Evolutionary conservation across 768 basidiomycete genomes (phyloP).

Genomic region (Russula griseocarnosa): DNA sequence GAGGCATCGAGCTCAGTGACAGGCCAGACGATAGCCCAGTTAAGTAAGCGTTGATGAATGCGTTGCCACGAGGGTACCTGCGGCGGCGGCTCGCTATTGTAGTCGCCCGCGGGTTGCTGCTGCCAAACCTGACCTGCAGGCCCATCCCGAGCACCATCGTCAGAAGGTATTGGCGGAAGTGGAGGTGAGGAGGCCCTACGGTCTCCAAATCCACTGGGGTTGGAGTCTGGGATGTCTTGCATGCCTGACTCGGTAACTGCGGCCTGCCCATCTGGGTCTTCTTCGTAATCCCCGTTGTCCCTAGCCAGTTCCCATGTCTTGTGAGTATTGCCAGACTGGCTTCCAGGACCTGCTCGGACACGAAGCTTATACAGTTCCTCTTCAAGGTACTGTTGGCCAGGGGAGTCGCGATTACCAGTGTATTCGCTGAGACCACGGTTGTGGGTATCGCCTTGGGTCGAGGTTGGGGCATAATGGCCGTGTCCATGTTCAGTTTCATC

Average conservation of each 20-base stretch:
- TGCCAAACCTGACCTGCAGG: conserved; percentile 44
- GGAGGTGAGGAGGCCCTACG: conserved; percentile 42
- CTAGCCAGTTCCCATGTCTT: conserved; percentile 79
- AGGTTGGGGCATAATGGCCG: conserved; percentile 15
- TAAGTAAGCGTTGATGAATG: conserved; percentile 73
- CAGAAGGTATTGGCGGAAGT: conserved; percentile 42
- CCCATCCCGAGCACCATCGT: conserved; percentile 42
- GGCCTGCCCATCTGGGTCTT: conserved; percentile 46
- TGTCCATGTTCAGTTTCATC: conserved; percentile 46
- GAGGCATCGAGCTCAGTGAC: conserved; percentile 72
- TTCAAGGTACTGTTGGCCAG: conserved; percentile 74
- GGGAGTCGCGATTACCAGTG: conserved; percentile 58
- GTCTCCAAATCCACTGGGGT: conserved; percentile 44
- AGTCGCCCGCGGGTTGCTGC: conserved; percentile 36
- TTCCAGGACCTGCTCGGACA: conserved; percentile 57
- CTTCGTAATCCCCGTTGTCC: conserved; percentile 49
- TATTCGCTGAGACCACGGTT: conserved; percentile 40
- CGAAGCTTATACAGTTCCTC: conserved; percentile 78
- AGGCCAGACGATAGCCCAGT: conserved; percentile 88
- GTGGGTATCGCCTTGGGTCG: conserved; percentile 35
- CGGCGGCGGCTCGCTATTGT: conserved; percentile 41
- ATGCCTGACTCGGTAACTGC: conserved; percentile 58
- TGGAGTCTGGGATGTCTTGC: conserved; percentile 70
- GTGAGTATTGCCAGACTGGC: conserved; percentile 65
- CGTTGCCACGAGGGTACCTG: conserved; percentile 77